Evolutionary conservation across 495 filamentous ascomycete genomes (phyloP), one percentile per base, ranked within the genome.

Genomic region (Neurospora sp.): DNA sequence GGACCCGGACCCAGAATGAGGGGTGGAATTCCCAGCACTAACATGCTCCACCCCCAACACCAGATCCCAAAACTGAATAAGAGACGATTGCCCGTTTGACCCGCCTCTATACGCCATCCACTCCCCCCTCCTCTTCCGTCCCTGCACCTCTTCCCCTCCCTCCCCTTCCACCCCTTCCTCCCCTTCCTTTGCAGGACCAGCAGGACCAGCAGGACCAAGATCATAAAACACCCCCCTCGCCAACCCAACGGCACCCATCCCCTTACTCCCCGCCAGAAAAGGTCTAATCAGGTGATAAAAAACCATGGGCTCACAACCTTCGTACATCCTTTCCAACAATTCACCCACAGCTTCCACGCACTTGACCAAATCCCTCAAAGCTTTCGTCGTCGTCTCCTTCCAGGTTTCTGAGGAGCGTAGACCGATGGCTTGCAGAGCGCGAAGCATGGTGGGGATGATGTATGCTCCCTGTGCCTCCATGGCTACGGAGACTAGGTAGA

Each of bases 271-370:
- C 9, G 96, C 95, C 4, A 99, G 88, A 81, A 97, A 98, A 0
- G 96, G 96, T 23, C 96, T 90, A 76, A 99, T 95, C 48, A 90
- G 90, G 81, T 97, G 89, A 81, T 97, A 98, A 83, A 99, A 99
- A 71, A 96, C 89, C 76, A 93, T 90, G 0, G 95, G 94, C 78
- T 97, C 93, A 80, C 96, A 98, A 77, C 89, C 90, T 77, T 98
- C 96, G 79, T 97, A 91, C 92, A 99, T 94, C 23, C 91, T 88
- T 59, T 89, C 86, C 1, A 98, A 84, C 1, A 97, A 78, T 0
- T 77, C 77, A 2, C 86, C 90, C 3, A 97, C 86, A 46, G 91
- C 89, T 73, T 91, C 90, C n/a, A 98, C 84, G 62, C 89, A 88
- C 75, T 90, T 84, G 0, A 91, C 88, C 70, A 98, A 88, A 11